These are phyloP conservation scores for Tritrichomonas foetus DNA, from an alignment of 208 protist species.

Conservation along the genomic window DNA sequence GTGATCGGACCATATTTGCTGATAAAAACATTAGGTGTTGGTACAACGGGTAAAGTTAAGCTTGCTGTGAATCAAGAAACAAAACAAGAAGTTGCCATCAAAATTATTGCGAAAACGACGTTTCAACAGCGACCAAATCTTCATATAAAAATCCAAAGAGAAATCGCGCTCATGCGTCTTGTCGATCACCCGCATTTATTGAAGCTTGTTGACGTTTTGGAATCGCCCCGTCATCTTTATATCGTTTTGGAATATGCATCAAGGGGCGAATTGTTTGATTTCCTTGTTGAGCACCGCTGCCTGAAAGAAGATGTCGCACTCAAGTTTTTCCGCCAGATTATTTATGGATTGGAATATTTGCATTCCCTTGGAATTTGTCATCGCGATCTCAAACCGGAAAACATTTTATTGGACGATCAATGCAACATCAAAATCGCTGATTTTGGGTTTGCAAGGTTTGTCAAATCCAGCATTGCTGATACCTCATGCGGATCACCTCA, in stretches of 20 bases:
- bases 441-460: not conserved
- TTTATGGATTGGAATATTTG: conserved; percentile 14
- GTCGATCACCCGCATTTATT: conserved; percentile 1
- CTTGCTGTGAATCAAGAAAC: not conserved
- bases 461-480: conserved; percentile 2
- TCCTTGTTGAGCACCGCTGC: not conserved
- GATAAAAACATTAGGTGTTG: not conserved
- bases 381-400: conserved; percentile 29
- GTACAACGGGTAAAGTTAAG: not conserved
- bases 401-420: not conserved
- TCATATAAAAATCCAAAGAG: not conserved
- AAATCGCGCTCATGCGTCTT: not conserved
- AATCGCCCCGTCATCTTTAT: not conserved
- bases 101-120: conserved; percentile 8
- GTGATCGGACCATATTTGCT: not conserved
- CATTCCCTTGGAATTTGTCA: not conserved
- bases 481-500: not conserved
- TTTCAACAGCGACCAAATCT: not conserved
- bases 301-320: not conserved
- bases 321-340: conserved; percentile 17
- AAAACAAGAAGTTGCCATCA: conserved; percentile 2
- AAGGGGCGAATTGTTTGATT: not conserved
- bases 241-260: not conserved
- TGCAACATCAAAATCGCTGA: conserved; percentile 5
- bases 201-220: not conserved